Base-by-base conservation (phyloP, 495 filamentous ascomycete genomes). In the Hapsidospora chrysogenum region DNA sequence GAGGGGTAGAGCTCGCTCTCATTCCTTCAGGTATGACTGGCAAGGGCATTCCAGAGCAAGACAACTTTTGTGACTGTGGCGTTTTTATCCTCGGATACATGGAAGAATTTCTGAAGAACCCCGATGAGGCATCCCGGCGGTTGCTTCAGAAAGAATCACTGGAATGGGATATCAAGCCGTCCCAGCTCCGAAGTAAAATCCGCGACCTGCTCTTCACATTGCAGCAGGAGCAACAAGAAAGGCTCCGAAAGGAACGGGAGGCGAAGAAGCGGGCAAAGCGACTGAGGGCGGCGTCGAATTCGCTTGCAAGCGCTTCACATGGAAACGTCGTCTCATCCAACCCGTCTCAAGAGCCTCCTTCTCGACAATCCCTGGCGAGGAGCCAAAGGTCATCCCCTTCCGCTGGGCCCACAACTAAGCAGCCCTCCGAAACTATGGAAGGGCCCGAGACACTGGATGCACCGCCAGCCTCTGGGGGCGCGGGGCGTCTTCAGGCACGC, bases 11-110 rank as follows among this genome's bases (percentile, higher is more conserved):
- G 21, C 57, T 81, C 31, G 59, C 74, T 14, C 66, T 81, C 16
- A 52, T 67, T 2, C 19, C 45, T 16, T 58, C 55, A 2, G 38
- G 55, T 0, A 73, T 80, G 54, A 81, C 66, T 38, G 82, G 74
- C 16, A 71, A 65, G 29, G 54, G 58, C 19, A 76, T 92, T 14
- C 89, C 92, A 1, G 48, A 70, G 34, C 89, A 97, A 53, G 58
- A 70, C 10, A 97, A 96, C 42, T 79, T 61, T 47, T 85, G 70
- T 28, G 89, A 97, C 51, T 97, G 89, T 49, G 89, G 89, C 2
- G 51, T 94, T 1, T 96, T 74, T 50, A 56, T 96, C 7, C 54
- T 95, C 8, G 78, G 72, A 3, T 97, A 96, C 41, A 51, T 89
- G 17, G 71, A 81, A 43, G 74, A 77, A 41, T 95, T 97, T 38